phyloP scores from a whole-genome alignment of 768 basidiomycete genomes.

The Saitozyma podzolica region DNA sequence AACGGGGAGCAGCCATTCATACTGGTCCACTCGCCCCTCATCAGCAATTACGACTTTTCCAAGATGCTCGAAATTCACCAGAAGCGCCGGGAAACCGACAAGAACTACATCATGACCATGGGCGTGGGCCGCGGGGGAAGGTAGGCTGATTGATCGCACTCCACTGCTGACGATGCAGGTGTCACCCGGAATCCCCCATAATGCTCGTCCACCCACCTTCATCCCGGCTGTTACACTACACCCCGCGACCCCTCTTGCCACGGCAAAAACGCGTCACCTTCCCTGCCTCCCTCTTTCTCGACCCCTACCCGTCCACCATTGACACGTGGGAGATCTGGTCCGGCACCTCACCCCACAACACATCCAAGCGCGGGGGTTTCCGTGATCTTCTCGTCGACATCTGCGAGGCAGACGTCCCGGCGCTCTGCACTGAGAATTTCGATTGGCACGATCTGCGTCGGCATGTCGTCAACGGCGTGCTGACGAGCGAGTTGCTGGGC shows the following conservation, averaged over 20 bases:
- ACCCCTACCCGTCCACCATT: constrained; percentile 68
- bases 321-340: constrained; percentile 81
- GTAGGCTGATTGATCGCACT: constrained; percentile 20
- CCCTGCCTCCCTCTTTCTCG: constrained; percentile 57
- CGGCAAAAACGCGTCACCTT: constrained; percentile 26
- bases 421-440: constrained; percentile 97
- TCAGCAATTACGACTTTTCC: constrained; percentile 88
- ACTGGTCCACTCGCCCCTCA: constrained; percentile 57
- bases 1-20: constrained; percentile 52
- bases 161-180: constrained; percentile 32
- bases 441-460: constrained; percentile 88
- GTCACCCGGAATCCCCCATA: constrained; percentile 63
- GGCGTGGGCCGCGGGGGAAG: constrained; percentile 54
- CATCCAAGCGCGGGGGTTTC: constrained; percentile 31
- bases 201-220: constrained; percentile 50
- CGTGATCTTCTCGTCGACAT: constrained; percentile 51
- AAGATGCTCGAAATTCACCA: constrained; percentile 86
- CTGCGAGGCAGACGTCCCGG: constrained; percentile 70
- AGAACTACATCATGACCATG: constrained; percentile 96
- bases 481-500: constrained; percentile 90
- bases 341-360: constrained; percentile 52
- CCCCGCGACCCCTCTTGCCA: constrained; percentile 35
- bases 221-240: constrained; percentile 43
- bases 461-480: constrained; percentile 90
- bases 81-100: constrained; percentile 78